phyloP scores from a whole-genome alignment of 352 stramenopile genomes.

The Salisapilia sapeloensis region DNA sequence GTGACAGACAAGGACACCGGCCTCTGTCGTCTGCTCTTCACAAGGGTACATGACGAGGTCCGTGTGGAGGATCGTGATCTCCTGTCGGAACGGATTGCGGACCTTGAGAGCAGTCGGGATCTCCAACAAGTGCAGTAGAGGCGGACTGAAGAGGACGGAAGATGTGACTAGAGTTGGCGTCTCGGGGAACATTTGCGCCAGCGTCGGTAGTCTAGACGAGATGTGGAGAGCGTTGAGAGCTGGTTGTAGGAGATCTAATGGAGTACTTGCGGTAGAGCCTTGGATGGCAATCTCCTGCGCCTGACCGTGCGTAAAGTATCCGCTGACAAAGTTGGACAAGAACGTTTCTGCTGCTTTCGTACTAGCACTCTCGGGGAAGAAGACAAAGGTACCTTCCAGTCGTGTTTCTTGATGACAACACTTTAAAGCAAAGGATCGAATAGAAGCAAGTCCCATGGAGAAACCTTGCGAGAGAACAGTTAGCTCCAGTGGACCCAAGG shows the following conservation, averaged over 20 bases:
- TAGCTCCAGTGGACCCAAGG: conserved; percentile 27
- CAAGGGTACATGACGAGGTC: conserved; percentile 67
- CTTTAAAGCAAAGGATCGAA: conserved; percentile 42
- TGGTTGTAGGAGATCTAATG: conserved; percentile 39
- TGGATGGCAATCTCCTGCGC: conserved; percentile 54
- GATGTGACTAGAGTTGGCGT: conserved; percentile 58
- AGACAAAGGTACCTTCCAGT: conserved; percentile 36
- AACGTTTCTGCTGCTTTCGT: conserved; percentile 21
- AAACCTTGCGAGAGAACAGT: conserved; percentile 25
- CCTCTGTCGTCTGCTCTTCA: conserved; percentile 29
- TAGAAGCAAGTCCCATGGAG: conserved; percentile 35
- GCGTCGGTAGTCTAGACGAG: conserved; percentile 29
- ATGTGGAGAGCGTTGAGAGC: conserved; percentile 37
- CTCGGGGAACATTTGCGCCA: conserved; percentile 43
- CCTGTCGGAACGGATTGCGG: conserved; percentile 68
- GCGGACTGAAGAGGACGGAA: conserved; percentile 57
- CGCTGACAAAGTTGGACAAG: conserved; percentile 72
- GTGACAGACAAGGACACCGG: conserved; percentile 30
- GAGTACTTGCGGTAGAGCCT: conserved; percentile 28
- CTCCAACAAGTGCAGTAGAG: conserved; percentile 40
- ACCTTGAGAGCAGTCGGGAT: conserved; percentile 59
- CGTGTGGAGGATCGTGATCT: conserved; percentile 42
- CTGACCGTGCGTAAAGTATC: conserved; percentile 54
- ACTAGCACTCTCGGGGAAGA: conserved; percentile 18
- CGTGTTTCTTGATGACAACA: conserved; percentile 41